Evolutionary conservation across 352 stramenopile species (phyloP).

Genomic region (Globisporangium recalcitrans): DNA sequence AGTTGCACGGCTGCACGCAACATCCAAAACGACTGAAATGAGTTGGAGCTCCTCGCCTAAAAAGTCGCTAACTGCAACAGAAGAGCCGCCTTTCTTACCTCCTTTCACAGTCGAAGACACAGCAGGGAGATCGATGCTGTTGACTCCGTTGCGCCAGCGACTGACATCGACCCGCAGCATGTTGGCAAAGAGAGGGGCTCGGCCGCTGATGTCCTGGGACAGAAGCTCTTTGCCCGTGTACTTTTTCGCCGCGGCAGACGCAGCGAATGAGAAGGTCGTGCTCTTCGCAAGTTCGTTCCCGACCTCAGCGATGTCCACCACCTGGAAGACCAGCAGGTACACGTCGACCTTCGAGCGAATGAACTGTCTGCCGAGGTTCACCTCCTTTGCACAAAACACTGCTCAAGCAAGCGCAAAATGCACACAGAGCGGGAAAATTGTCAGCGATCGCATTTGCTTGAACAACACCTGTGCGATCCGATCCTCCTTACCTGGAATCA

Average conservation of each 20-base stretch:
- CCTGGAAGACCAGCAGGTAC: slow-evolving; percentile 53
- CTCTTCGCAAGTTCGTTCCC: slow-evolving; percentile 30
- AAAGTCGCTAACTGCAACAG: background rate
- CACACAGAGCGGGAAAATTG: too few relatives aligned
- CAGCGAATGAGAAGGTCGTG: slow-evolving; percentile 34
- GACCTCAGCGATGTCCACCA: slow-evolving; percentile 55
- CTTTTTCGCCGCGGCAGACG: slow-evolving; percentile 14
- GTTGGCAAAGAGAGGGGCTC: slow-evolving; percentile 53
- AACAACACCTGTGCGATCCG: background rate
- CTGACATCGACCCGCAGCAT: slow-evolving; percentile 49
- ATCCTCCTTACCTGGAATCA: slow-evolving; percentile 39
- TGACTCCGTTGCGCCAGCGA: slow-evolving; percentile 39
- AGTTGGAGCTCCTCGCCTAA: background rate
- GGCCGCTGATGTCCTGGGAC: slow-evolving; percentile 20
- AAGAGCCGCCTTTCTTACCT: slow-evolving; percentile 25
- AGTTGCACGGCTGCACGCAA: slow-evolving; percentile 14
- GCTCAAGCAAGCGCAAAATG: background rate
- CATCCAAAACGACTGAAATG: background rate
- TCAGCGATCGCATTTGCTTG: background rate
- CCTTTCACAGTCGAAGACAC: slow-evolving; percentile 38
- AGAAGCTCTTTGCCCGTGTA: slow-evolving; percentile 50
- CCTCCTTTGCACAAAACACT: slow-evolving; percentile 61
- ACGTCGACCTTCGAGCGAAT: slow-evolving; percentile 36
- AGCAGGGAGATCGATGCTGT: slow-evolving; percentile 49
- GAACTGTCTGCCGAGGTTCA: slow-evolving; percentile 42